Base-by-base conservation (phyloP, 208 protist genomes). In the Wallacemonas collosoma region DNA sequence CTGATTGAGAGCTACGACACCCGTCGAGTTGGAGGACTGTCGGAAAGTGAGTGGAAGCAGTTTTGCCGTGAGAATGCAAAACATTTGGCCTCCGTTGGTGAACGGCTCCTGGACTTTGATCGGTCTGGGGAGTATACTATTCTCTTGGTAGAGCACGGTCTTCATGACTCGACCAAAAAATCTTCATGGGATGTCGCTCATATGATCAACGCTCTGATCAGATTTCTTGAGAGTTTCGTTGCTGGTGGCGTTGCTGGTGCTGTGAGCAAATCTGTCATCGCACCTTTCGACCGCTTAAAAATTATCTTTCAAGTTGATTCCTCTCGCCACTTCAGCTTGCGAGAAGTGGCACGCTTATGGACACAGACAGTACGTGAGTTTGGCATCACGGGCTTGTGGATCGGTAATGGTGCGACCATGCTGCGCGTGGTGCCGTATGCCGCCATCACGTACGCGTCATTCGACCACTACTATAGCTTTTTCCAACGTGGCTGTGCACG, bases 281-380 rank as follows among this genome's bases (percentile, higher is more conserved):
- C 96, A 1, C 98, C 98, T 12, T 88, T 91, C 2, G 98, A 99
- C 68, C 84, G 97, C 17, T 77, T 98, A 35, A 99, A 99, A 73
- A 99, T 99, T 62, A 91, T 98, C 26, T 98, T 98, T 54, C 97
- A 99, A 71, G 96, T 99, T 17, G 87, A 93, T 47, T 86, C 87
- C 3, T 58, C 54, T 1, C 83, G 86, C 35, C 60, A 17, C 9
- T 97, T 95, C 67, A 86, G 68, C 55, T 67, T 97, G 43, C 65
- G 76, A 15, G 88, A 87, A 70, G 93, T 94, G 9, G 12, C 88
- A 7, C 79, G 73, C 26, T 75, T 95, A 6, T 84, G 90, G 41
- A 64, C 78, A 5, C 77, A 86, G 44, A 98, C 96, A 26, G 94
- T 97, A 66, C 58, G 73, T 4, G 85, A 93, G 35, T 93, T 95